These are phyloP conservation scores for Russula dissimulans DNA, from an alignment of 768 basidiomycete species.

Conservation along the genomic window DNA sequence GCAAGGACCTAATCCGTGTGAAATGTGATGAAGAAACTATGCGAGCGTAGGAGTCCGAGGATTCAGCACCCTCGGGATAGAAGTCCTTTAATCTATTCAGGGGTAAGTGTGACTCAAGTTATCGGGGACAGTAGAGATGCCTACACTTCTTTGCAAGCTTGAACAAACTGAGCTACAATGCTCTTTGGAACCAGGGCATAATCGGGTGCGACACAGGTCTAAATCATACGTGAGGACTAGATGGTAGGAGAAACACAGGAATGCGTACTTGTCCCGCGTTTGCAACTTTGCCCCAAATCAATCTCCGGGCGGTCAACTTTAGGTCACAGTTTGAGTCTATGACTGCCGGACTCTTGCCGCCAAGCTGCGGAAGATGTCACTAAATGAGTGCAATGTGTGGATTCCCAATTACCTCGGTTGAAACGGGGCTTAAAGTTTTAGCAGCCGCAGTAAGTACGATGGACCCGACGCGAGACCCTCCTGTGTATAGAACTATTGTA, in stretches of 20 bases:
- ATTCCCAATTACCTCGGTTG: slow-evolving; percentile 37
- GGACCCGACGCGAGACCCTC: slow-evolving; percentile 47
- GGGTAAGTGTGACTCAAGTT: neutral
- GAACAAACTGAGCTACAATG: slow-evolving; percentile 32
- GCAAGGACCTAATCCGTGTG: slow-evolving; percentile 46
- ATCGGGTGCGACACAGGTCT: slow-evolving; percentile 63
- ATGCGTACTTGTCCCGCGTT: slow-evolving; percentile 50
- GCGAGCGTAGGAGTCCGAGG: slow-evolving; percentile 38
- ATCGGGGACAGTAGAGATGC: slow-evolving; percentile 14
- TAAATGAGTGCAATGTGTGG: neutral
- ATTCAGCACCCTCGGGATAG: slow-evolving; percentile 40
- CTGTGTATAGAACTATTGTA: slow-evolving; percentile 50
- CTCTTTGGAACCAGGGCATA: slow-evolving; percentile 39
- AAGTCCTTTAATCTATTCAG: slow-evolving; percentile 41
- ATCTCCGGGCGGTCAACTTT: slow-evolving; percentile 52
- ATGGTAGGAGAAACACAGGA: neutral
- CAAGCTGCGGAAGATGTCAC: slow-evolving; percentile 33
- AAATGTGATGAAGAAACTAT: slow-evolving; percentile 48
- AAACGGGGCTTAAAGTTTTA: slow-evolving; percentile 62
- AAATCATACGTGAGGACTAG: slow-evolving; percentile 16
- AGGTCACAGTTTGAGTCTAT: slow-evolving; percentile 64
- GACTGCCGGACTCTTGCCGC: slow-evolving; percentile 69
- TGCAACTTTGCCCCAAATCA: slow-evolving; percentile 71
- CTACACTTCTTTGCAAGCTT: slow-evolving; percentile 36
- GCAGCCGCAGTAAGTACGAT: slow-evolving; percentile 70